phyloP scores from a whole-genome alignment of 371 early-diverging fungal species.

The Syncephalis plumigaleata region DNA sequence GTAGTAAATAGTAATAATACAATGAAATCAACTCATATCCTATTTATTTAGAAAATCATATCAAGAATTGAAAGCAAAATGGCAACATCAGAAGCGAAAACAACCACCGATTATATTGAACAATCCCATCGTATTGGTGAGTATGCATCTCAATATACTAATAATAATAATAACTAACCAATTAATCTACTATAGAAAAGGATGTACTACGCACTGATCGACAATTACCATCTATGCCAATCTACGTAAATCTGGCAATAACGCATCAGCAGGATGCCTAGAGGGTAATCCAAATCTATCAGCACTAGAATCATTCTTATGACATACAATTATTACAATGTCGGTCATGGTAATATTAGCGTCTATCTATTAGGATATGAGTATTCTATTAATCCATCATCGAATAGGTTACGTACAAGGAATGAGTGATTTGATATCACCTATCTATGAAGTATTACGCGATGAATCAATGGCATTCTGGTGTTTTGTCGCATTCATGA shows the following conservation, averaged over 20 bases:
- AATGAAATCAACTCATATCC: too few species aligned
- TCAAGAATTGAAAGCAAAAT: constrained; percentile 49
- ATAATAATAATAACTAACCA: neutral
- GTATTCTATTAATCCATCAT: neutral
- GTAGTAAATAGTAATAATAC: too few species aligned
- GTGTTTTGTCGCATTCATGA: constrained; percentile 82
- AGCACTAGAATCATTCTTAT: constrained; percentile 69
- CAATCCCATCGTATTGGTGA: constrained; percentile 67
- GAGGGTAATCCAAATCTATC: constrained; percentile 49
- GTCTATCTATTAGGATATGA: too few species aligned
- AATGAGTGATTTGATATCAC: constrained; percentile 86
- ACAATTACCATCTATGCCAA: constrained; percentile 53
- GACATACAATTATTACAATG: constrained; percentile 55
- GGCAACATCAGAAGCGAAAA: constrained; percentile 49
- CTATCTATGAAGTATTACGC: constrained; percentile 67
- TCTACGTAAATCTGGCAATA: constrained; percentile 37
- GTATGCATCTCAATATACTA: constrained; percentile 1
- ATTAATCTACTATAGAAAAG: constrained; percentile 40
- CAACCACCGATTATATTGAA: constrained; percentile 44
- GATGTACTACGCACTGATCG: constrained; percentile 90
- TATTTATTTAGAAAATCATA: constrained; percentile 45
- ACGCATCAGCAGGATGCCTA: constrained; percentile 22
- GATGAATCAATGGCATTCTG: constrained; percentile 85
- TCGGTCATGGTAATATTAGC: constrained; percentile 2
- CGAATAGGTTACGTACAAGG: constrained; percentile 84